phyloP scores from a whole-genome alignment of 192 early-diverging fungal genomes.

The Coemansia sp. region DNA sequence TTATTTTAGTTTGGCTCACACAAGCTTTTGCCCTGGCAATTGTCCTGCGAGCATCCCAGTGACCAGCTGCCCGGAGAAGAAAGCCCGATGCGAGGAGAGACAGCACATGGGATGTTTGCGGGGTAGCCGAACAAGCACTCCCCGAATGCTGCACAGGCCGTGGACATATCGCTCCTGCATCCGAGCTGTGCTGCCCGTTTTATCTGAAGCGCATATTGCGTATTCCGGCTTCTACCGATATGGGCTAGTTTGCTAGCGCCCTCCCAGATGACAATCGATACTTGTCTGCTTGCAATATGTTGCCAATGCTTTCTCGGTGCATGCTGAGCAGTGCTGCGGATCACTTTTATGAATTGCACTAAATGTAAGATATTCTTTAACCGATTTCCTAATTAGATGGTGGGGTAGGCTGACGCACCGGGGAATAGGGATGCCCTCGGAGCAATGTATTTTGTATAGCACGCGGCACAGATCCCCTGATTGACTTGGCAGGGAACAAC shows the following conservation, averaged over 20 bases:
- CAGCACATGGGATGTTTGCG: constrained; percentile 1
- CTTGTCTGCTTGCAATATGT: background rate
- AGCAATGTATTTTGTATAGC: background rate
- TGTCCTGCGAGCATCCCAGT: background rate
- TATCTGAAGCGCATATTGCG: background rate
- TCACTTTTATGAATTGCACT: background rate
- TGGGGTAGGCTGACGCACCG: background rate
- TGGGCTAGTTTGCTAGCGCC: background rate
- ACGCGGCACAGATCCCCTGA: background rate
- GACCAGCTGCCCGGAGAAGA: constrained; percentile 3
- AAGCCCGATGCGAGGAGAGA: constrained; percentile 9
- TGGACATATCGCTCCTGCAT: background rate
- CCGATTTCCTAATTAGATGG: background rate
- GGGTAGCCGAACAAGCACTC: constrained; percentile 2
- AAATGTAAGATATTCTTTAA: background rate
- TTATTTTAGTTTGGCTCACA: constrained; percentile 1
- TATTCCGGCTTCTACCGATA: constrained; percentile 5
- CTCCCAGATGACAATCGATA: constrained; percentile 4
- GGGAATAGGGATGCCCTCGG: background rate
- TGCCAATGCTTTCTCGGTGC: background rate
- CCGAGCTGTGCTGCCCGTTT: background rate
- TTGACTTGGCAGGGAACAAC: background rate
- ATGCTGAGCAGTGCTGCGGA: background rate
- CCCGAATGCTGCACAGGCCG: background rate
- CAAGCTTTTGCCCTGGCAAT: background rate